Percentiles rank a stretch among this genome's conserved stretches.
Conservation (phyloP, 257 asterid species). For the Mentha longifolia region DNA sequence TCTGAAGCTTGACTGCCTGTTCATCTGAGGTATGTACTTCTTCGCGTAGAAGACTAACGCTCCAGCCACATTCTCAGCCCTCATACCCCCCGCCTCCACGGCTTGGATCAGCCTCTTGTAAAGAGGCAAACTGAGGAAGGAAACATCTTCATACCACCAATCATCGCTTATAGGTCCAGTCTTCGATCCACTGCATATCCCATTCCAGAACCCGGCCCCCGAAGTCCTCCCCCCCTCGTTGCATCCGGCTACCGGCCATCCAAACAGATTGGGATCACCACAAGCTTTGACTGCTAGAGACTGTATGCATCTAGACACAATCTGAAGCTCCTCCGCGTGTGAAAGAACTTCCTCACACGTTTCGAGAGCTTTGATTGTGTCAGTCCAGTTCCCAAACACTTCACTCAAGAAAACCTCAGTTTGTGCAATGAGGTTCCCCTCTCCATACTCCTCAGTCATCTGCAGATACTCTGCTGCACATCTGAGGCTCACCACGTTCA, state of each 20-base stretch:
- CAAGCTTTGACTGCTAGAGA: constrained; percentile 81
- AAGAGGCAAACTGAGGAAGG: constrained; percentile 65
- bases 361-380: constrained; percentile 79
- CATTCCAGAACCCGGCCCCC: constrained; percentile 60
- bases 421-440: constrained; percentile 68
- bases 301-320: constrained; percentile 78
- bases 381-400: constrained; percentile 72
- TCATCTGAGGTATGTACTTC: constrained; percentile 80
- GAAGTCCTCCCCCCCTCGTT: constrained; percentile 31
- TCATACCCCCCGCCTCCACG: constrained; percentile 72
- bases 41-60: constrained; percentile 74
- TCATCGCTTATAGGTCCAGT: constrained; percentile 44
- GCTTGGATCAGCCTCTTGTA: constrained; percentile 72
- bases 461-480: constrained; percentile 87
- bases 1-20: constrained; percentile 71
- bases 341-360: constrained; percentile 77
- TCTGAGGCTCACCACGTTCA: constrained; percentile 71
- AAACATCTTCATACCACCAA: constrained; percentile 97
- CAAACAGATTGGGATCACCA: constrained; percentile 59
- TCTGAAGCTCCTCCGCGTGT: constrained; percentile 73
- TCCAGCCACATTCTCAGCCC: constrained; percentile 63
- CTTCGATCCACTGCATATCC: constrained; percentile 43
- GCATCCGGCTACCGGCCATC: constrained; percentile 57
- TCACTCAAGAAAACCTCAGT: constrained; percentile 67
- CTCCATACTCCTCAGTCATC: constrained; percentile 86